Evolutionary conservation across 2,329 filamentous ascomycete species (phyloP).

Genomic region (Hypoxylon sp.): DNA sequence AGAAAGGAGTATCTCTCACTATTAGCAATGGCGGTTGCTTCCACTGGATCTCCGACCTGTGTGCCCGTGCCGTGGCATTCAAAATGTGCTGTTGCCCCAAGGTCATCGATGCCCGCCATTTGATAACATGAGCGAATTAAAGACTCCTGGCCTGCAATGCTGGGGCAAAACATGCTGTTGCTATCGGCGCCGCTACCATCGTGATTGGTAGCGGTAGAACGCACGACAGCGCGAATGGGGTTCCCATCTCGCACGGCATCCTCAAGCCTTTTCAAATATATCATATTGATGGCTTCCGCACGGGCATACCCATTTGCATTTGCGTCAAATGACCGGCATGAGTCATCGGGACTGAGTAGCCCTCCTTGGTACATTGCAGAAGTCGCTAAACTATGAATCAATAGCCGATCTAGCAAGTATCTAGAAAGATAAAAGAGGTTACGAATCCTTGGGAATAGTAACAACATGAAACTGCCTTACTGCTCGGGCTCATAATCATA

Average conservation of each 20-base stretch:
- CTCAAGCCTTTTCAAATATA: constrained; percentile 11
- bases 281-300: constrained; percentile 28
- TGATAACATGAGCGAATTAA: too few relatives aligned
- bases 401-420: too few relatives aligned
- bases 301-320: constrained; percentile 37
- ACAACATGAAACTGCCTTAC: too few relatives aligned
- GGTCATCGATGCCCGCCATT: too few relatives aligned
- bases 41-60: constrained; percentile 48
- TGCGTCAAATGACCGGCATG: constrained; percentile 40
- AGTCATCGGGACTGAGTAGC: too few relatives aligned
- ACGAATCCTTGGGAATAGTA: too few relatives aligned
- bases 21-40: constrained; percentile 40
- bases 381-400: too few relatives aligned
- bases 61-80: constrained; percentile 53
- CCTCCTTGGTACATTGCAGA: too few relatives aligned
- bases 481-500: too few relatives aligned
- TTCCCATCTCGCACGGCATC: constrained; percentile 47
- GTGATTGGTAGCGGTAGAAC: constrained; percentile 56
- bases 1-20: too few relatives aligned
- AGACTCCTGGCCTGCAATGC: constrained; percentile 53
- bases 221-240: constrained; percentile 57
- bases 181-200: constrained; percentile 61
- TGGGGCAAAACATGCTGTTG: constrained; percentile 65
- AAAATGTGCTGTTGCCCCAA: constrained; percentile 41
- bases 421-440: too few relatives aligned